Conservation (phyloP, 1,284 basidiomycete species). For the Naganishia liquefaciens region DNA sequence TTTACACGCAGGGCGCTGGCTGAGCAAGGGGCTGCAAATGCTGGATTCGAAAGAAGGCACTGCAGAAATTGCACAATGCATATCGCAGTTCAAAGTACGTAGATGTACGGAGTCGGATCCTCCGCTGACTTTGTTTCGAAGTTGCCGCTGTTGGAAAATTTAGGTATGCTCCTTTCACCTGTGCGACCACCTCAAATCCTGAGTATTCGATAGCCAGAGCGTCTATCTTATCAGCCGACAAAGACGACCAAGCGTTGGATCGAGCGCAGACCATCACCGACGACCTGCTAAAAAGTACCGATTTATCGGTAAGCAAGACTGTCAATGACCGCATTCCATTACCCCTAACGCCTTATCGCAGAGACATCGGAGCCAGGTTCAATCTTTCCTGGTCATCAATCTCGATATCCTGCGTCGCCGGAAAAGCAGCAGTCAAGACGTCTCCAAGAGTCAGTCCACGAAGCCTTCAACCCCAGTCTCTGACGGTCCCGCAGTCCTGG, state of each 20-base stretch:
- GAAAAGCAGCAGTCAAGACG: slow-evolving; percentile 8
- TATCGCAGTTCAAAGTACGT: slow-evolving; percentile 14
- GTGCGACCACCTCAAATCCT: no score
- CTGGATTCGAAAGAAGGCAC: slow-evolving; percentile 6
- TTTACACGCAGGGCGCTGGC: slow-evolving; percentile 9
- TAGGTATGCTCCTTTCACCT: background rate
- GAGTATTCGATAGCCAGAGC: slow-evolving; percentile 5
- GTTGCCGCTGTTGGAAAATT: slow-evolving; percentile 13
- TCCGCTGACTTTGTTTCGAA: background rate
- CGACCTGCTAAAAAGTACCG: background rate
- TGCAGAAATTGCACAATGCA: background rate
- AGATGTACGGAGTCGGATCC: background rate
- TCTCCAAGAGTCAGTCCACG: background rate
- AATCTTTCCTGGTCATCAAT: slow-evolving; percentile 15
- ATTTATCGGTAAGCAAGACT: background rate
- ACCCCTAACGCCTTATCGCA: background rate
- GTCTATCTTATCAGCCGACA: slow-evolving; percentile 8
- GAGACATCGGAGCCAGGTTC: slow-evolving; percentile 1
- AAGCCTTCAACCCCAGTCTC: background rate
- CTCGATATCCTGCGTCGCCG: slow-evolving; percentile 12
- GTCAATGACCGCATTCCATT: background rate
- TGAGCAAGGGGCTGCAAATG: slow-evolving; percentile 7
- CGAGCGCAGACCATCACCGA: slow-evolving; percentile 18
- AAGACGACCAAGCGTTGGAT: slow-evolving; percentile 11
- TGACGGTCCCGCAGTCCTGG: slow-evolving; percentile 2